Base-by-base conservation (phyloP, 73 alveolate genomes). In the Symbiodinium pilosum region DNA sequence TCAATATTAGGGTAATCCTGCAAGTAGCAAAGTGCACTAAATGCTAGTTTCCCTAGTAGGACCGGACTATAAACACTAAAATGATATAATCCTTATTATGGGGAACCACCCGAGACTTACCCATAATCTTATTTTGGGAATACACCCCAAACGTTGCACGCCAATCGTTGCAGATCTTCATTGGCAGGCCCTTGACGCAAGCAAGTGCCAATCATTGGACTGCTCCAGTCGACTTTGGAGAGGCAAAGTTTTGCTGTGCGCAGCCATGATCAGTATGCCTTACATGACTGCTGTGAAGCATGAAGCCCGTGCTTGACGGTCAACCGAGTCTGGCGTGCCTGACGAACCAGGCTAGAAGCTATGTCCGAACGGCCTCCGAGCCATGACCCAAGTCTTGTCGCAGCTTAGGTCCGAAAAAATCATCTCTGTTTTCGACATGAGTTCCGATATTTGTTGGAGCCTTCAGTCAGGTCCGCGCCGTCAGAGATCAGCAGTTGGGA, bases 291-390 rank as follows among this genome's bases (percentile, higher is more conserved):
- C n/a, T n/a, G n/a, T n/a, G n/a, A n/a, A 54, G 71, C 71, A 54
- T 54, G 71, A 21, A 2, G 71, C 71, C 34, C 71, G 64, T 47
- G 73, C 21, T 56, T 64, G 41, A 0, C 7, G 2, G 36, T 47
- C 59, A n/a, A 28, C 77, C 41, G 77, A n/a, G n/a, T n/a, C n/a
- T n/a, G n/a, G n/a, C n/a, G n/a, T n/a, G n/a, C n/a, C n/a, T n/a
- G n/a, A n/a, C n/a, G n/a, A n/a, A n/a, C n/a, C 77, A 64, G 77
- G 77, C 38, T 64, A 32, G 77, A 64, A 64, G 77, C 77, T 64
- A 1, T 36, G 16, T 64, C 77, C 77, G 77, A 28, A 5, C 77
- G 28, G 77, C 36, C 77, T 64, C 77, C 36, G 77, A 64, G 36
- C 77, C 32, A 5, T 28, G 77, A 64, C 38, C 77, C 59, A 47